Evolutionary conservation across 2,329 filamentous ascomycete genomes (phyloP), one percentile per base, ranked within the genome.

Genomic region (Fusarium pilosicola): DNA sequence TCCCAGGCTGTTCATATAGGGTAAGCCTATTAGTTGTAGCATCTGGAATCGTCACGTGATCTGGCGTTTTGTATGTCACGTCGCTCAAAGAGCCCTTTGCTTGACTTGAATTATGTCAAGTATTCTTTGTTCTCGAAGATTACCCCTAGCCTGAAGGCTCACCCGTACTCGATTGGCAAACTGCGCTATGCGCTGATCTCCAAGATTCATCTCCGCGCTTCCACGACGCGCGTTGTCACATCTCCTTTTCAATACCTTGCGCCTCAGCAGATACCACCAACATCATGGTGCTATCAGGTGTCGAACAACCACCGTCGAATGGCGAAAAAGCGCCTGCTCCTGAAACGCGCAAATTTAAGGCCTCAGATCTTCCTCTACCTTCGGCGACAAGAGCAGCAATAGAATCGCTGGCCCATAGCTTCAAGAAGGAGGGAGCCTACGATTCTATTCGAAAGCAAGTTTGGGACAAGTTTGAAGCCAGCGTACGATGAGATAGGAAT

Each of bases 391-490:
- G 92, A 73, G 88, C 89, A 4, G 91, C 92, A 4, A 94, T 96
- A 64, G 93, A 95, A 76, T 88, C 87, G 22, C 87, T 96, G 28
- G 89, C 93, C n/a, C 91, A 94, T 79, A 92, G 89, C 17, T 96
- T 95, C 84, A 95, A 95, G 83, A 96, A 95, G 84, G 94, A 94
- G 82, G 94, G 94, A 69, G 92, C 93, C 65, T 96, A 95, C 79
- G 94, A 96, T 82, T 85, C 88, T 20, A 88, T 95, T 72, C 90
- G 93, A 70, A 95, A 94, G 80, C 88, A 93, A 76, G 87, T 94
- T 17, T 94, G 93, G 88, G 89, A 93, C 51, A 91, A 93, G 65
- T 94, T 94, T 75, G 90, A 91, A 78, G 88, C 89, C 36, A 91
- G 90, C 75, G 92, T 94, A 87, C 22, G 73, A 60, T n/a, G 46